phyloP scores from a whole-genome alignment of 768 basidiomycete species.

The Podaxis sp. region DNA sequence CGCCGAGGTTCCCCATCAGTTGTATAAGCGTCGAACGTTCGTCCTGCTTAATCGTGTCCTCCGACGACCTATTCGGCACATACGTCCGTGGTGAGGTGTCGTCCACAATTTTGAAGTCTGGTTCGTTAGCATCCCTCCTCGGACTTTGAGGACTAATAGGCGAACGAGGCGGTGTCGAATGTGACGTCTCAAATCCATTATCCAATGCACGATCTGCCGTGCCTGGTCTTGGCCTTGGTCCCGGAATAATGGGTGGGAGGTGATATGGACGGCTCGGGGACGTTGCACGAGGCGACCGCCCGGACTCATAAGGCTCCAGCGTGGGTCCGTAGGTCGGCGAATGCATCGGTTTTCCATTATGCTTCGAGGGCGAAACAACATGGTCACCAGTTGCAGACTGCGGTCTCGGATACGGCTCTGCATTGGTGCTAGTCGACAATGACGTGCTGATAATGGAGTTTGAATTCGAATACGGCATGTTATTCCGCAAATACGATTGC shows the following conservation, averaged over 20 bases:
- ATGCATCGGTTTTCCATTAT: slow-evolving; percentile 26
- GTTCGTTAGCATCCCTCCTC: slow-evolving; percentile 13
- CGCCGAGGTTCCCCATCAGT: slow-evolving; percentile 15
- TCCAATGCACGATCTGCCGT: slow-evolving; percentile 30
- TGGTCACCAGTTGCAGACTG: slow-evolving; percentile 55
- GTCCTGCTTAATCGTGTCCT: slow-evolving; percentile 27
- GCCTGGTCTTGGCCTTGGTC: slow-evolving; percentile 26
- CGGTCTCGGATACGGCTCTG: slow-evolving; percentile 60
- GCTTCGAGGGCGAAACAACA: slow-evolving; percentile 34
- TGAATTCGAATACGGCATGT: slow-evolving; percentile 13
- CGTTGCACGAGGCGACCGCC: slow-evolving; percentile 35
- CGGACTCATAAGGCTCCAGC: slow-evolving; percentile 30
- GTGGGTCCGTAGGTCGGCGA: slow-evolving; percentile 33
- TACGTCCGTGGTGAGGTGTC: slow-evolving; percentile 16
- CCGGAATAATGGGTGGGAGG: slow-evolving; percentile 21
- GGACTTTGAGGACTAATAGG: slow-evolving; percentile 53
- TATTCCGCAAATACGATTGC: slow-evolving; percentile 12
- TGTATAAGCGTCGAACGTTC: slow-evolving; percentile 24
- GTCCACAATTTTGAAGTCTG: slow-evolving; percentile 17
- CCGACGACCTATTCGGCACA: slow-evolving; percentile 16
- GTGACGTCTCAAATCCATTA: slow-evolving; percentile 38
- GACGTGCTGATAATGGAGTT: slow-evolving; percentile 1
- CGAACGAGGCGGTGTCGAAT: slow-evolving; percentile 54
- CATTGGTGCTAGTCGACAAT: slow-evolving; percentile 3
- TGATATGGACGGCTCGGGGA: slow-evolving; percentile 33